These are phyloP conservation scores for Litchi chinensis DNA, from an alignment of 345 rosid genomes.

Conservation along the genomic window DNA sequence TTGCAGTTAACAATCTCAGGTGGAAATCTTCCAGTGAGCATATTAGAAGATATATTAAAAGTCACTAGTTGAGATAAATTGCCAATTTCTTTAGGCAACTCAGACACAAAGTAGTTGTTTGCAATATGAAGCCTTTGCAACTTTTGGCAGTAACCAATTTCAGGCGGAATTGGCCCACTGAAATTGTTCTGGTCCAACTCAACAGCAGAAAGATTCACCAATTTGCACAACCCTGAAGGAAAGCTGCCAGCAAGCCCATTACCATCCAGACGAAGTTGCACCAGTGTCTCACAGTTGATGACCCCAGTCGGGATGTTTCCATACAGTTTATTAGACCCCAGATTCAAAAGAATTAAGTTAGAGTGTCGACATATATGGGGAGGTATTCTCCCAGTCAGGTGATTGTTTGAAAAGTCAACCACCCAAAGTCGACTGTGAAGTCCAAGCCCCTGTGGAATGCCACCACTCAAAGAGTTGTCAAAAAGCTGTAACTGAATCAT, in stretches of 20 bases:
- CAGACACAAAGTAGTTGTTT: slow-evolving; percentile 59
- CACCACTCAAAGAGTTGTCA: slow-evolving; percentile 64
- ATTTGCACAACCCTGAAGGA: slow-evolving; percentile 77
- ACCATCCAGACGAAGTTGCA: slow-evolving; percentile 68
- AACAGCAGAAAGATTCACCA: slow-evolving; percentile 69
- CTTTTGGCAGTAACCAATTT: slow-evolving; percentile 63
- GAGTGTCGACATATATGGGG: slow-evolving; percentile 60
- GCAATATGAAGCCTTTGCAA: slow-evolving; percentile 83
- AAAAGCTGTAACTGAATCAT: slow-evolving; percentile 86
- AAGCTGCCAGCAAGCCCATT: slow-evolving; percentile 78
- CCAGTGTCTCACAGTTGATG: slow-evolving; percentile 54
- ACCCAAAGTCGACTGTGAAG: slow-evolving; percentile 74
- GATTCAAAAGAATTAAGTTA: slow-evolving; percentile 62
- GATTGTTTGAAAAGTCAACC: slow-evolving; percentile 83
- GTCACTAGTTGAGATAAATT: slow-evolving; percentile 74
- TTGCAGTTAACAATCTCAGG: slow-evolving; percentile 65
- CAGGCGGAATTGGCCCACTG: slow-evolving; percentile 71
- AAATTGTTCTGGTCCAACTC: slow-evolving; percentile 80
- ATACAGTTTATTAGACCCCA: slow-evolving; percentile 67
- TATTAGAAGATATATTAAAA: slow-evolving; percentile 80
- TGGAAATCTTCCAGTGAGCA: slow-evolving; percentile 66
- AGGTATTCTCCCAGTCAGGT: slow-evolving; percentile 74
- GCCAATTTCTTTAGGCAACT: slow-evolving; percentile 75
- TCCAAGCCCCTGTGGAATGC: slow-evolving; percentile 79
- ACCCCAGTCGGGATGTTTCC: slow-evolving; percentile 72